Percentiles rank a stretch among this genome's conserved stretches.
Evolutionary conservation across 306 rosid genomes (phyloP).

Genomic region (barrel medic (Medicago truncatula)): MtrunA17r5.0-ANR NC_053044.1:42728501-42729000

Average conservation of each 20-base stretch:
- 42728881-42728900: background rate
- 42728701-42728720: slow-evolving; percentile 69
- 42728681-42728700: slow-evolving; percentile 62
- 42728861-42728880: slow-evolving; percentile 51
- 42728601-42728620: slow-evolving; percentile 62
- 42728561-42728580: slow-evolving; percentile 71
- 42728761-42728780: slow-evolving; percentile 64
- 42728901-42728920: background rate
- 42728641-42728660: slow-evolving; percentile 62
- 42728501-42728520: slow-evolving; percentile 58
- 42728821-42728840: slow-evolving; percentile 77
- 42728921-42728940: background rate
- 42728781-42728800: slow-evolving; percentile 59
- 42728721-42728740: slow-evolving; percentile 57
- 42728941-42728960: background rate
- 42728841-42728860: slow-evolving; percentile 72
- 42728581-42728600: slow-evolving; percentile 67
- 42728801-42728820: slow-evolving; percentile 47
- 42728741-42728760: slow-evolving; percentile 53
- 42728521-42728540: slow-evolving; percentile 79
- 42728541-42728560: slow-evolving; percentile 72
- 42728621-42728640: slow-evolving; percentile 78
- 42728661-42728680: slow-evolving; percentile 75
- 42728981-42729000: background rate
- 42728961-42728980: background rate